These are phyloP conservation scores for Solanum pinnatisectum DNA, from an alignment of 257 asterid genomes.

Conservation along the genomic window DNA sequence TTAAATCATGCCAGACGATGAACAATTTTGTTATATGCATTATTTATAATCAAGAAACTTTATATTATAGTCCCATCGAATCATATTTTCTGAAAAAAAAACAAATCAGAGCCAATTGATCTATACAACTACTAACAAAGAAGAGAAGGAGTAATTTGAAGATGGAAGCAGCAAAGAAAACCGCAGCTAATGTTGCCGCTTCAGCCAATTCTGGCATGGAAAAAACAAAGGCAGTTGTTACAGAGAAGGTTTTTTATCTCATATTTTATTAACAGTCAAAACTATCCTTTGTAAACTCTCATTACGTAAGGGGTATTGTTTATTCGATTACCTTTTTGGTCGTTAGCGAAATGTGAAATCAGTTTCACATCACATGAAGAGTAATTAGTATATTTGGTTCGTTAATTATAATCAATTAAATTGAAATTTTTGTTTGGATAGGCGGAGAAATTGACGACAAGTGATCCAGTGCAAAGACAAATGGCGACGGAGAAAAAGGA, in stretches of 20 bases:
- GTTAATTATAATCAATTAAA: not conserved
- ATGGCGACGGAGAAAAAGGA: conserved; percentile 23
- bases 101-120: not conserved
- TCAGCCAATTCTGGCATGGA: conserved; percentile 59
- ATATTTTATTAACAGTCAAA: not conserved
- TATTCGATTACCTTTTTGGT: too few relatives aligned
- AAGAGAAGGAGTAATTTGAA: not conserved
- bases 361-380: too few relatives aligned
- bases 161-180: conserved; percentile 44
- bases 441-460: conserved; percentile 21
- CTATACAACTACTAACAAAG: too few relatives aligned
- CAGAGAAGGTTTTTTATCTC: conserved; percentile 1
- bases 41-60: not conserved
- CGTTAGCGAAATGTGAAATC: not conserved
- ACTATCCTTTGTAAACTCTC: too few relatives aligned
- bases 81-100: not conserved
- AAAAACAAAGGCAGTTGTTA: conserved; percentile 39
- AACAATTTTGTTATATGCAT: not conserved
- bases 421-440: not conserved
- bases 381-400: not conserved
- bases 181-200: conserved; percentile 28
- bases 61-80: not conserved
- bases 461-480: conserved; percentile 23
- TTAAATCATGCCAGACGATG: not conserved
- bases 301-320: too few relatives aligned